Evolutionary conservation across 768 basidiomycete genomes (phyloP), one percentile per base, ranked within the genome.

Genomic region (Hypholoma fasciculare): DNA sequence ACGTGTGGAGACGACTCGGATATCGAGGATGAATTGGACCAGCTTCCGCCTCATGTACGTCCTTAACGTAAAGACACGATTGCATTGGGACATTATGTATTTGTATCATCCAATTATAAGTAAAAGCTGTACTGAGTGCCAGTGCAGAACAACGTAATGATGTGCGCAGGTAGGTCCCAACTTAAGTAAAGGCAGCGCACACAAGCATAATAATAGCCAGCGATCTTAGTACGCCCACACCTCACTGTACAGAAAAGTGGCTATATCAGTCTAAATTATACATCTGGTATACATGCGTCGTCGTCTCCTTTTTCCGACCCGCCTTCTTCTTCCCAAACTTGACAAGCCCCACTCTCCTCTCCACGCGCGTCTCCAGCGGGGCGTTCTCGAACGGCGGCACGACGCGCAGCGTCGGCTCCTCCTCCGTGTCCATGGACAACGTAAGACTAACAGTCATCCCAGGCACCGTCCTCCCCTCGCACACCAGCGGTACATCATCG

Each of bases 1-100:
- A 60, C 56, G 6, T 65, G 68, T 49, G 63, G 64, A 20, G 55
- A 61, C 46, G 67, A 68, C 49, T 61, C 62, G 0, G 67, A 68
- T 26, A 66, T 66, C 26, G 61, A 65, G 17, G 54, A 57, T 6
- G 64, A 69, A 20, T 36, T 65, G 11, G 52, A 44, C 14, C 57
- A 54, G 13, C 47, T 61, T 37, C 57, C 57, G 5, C 39, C 44
- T 19, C 44, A 46, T 13, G 19, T 46, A 19, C 44, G 44, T 8
- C 44, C 44, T 12, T 46, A 23, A 46, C 11, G 11, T 20, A 3
- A 4, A 11, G 44, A 46, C 7, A n/a, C 16, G 16, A n/a, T 8
- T 23, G 8, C 7, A 19, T 8, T 46, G 3, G n/a, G 23, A 46
- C 44, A 16, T n/a, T 44, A 8, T 19, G 11, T 46, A 19, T 46